A percentile compares a stretch with the other conserved stretches of the same genome.
phyloP scores from a whole-genome alignment of 2,329 filamentous ascomycete species.

The Ambrosiella xylebori region DNA sequence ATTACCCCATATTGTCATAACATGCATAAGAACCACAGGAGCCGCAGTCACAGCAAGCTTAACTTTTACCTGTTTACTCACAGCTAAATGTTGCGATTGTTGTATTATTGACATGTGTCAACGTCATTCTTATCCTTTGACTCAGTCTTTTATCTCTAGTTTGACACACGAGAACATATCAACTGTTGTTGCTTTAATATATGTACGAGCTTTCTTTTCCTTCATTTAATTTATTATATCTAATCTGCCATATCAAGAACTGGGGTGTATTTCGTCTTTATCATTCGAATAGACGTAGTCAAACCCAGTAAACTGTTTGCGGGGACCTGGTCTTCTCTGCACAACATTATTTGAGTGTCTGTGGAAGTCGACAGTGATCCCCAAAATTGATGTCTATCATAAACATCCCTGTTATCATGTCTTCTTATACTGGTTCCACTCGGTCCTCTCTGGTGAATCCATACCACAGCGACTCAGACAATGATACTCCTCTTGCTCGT shows the following conservation, averaged over 20 bases:
- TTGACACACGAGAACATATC: too few species aligned
- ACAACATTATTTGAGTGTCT: too few species aligned
- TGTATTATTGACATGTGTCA: not conserved
- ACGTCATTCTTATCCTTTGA: not conserved
- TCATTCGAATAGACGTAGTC: too few species aligned
- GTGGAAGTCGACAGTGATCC: too few species aligned
- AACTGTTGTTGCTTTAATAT: too few species aligned
- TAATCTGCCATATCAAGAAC: too few species aligned
- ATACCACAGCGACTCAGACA: slow-evolving; percentile 10
- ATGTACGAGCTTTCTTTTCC: too few species aligned
- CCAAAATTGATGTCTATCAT: not conserved
- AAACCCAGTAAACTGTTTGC: too few species aligned
- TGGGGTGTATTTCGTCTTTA: too few species aligned
- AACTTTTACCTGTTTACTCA: not conserved
- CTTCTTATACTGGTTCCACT: slow-evolving; percentile 8
- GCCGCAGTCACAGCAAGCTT: not conserved
- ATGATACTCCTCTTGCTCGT: slow-evolving; percentile 10
- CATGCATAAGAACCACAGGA: slow-evolving; percentile 11
- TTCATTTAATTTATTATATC: too few species aligned
- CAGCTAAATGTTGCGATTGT: not conserved
- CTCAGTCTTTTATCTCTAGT: too few species aligned
- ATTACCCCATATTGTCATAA: slow-evolving; percentile 7
- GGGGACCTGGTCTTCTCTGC: too few species aligned
- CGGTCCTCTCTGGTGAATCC: slow-evolving; percentile 6
- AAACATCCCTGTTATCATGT: not conserved